Evolutionary conservation across 345 rosid species (phyloP).

Genomic region (Acer negundo): DNA sequence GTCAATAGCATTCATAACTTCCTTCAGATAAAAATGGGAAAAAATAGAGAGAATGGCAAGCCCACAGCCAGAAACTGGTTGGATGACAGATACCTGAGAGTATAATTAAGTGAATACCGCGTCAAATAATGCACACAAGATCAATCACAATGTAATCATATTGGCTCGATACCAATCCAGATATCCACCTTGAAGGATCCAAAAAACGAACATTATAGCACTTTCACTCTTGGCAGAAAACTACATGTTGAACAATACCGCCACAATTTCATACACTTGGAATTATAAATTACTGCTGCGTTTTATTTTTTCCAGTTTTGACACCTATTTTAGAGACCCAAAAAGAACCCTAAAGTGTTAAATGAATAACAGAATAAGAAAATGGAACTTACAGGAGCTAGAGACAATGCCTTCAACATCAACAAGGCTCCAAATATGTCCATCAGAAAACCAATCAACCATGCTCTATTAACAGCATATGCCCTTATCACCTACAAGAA

Average conservation of each 20-base stretch:
- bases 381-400: constrained; percentile 73
- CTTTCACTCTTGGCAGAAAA: neutral
- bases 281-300: neutral
- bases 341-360: neutral
- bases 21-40: constrained; percentile 94
- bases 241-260: neutral
- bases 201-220: neutral
- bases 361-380: neutral
- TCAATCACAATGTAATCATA: constrained; percentile 5
- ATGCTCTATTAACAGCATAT: constrained; percentile 73
- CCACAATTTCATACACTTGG: neutral
- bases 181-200: neutral
- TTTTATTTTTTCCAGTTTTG: too few relatives aligned
- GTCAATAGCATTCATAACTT: constrained; percentile 88
- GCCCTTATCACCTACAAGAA: constrained; percentile 69
- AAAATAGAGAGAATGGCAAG: constrained; percentile 90
- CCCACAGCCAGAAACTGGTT: constrained; percentile 98
- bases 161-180: neutral
- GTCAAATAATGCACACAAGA: constrained; percentile 12
- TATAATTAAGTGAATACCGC: constrained; percentile 18
- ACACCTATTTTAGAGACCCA: neutral
- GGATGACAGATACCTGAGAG: constrained; percentile 86
- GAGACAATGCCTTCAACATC: constrained; percentile 89
- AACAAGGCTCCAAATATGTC: constrained; percentile 88
- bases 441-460: constrained; percentile 87